Conservation (phyloP, 805 yeast genomes). For the Nakazawaea wickerhamii region DNA sequence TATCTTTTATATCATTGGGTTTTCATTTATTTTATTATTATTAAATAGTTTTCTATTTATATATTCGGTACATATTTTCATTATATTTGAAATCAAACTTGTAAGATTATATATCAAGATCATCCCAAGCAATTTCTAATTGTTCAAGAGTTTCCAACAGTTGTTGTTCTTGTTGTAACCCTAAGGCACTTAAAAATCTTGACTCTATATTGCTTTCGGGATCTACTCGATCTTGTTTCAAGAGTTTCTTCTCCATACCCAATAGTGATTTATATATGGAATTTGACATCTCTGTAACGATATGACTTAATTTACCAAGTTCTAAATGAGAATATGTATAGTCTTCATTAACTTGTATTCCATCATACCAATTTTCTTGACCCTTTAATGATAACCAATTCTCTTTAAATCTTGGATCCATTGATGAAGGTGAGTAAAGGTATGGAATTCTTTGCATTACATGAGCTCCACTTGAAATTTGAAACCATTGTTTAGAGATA, state of each 20-base stretch:
- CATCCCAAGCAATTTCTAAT: constrained; percentile 10
- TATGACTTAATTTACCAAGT: constrained; percentile 24
- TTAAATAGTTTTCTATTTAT: no score
- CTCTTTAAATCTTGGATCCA: constrained; percentile 19
- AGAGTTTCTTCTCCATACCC: neutral
- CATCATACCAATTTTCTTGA: constrained; percentile 38
- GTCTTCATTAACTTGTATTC: constrained; percentile 43
- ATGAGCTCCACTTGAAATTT: constrained; percentile 22
- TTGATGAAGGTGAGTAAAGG: constrained; percentile 42
- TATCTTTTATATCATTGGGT: no score
- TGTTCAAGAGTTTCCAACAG: constrained; percentile 1
- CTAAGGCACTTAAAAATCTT: constrained; percentile 1
- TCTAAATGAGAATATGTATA: constrained; percentile 40
- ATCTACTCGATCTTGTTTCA: neutral
- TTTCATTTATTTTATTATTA: no score
- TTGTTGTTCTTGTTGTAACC: neutral
- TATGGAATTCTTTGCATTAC: constrained; percentile 49
- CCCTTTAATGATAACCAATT: neutral
- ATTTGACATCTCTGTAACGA: constrained; percentile 21
- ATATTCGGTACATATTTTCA: no score
- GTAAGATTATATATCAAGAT: neutral
- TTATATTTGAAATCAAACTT: no score
- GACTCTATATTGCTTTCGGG: neutral
- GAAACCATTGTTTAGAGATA: constrained; percentile 41
- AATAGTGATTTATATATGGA: neutral